Evolutionary conservation across 1,284 basidiomycete genomes (phyloP).

Genomic region (Anthracocystis setariae): DNA sequence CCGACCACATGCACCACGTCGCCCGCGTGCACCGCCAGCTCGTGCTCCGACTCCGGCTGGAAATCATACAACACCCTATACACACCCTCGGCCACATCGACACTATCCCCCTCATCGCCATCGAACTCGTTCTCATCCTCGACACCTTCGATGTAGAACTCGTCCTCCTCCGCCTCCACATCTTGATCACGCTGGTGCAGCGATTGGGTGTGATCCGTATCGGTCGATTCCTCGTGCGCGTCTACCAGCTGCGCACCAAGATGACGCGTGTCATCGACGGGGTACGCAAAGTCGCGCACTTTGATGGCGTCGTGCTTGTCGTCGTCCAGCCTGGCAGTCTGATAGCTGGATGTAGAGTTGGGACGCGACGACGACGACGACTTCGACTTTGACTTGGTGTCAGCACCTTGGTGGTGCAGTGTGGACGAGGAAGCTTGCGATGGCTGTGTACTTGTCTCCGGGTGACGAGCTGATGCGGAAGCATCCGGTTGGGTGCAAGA

Average conservation of each 20-base stretch:
- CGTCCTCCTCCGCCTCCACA: slow-evolving; percentile 20
- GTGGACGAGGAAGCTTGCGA: neutral
- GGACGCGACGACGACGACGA: too few species aligned
- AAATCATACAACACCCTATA: slow-evolving; percentile 57
- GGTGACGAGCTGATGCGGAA: neutral
- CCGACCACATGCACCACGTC: slow-evolving; percentile 50
- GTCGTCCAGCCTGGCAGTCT: slow-evolving; percentile 21
- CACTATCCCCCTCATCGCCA: slow-evolving; percentile 38
- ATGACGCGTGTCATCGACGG: slow-evolving; percentile 44
- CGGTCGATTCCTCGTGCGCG: neutral
- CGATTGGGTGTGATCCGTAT: slow-evolving; percentile 3
- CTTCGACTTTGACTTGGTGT: slow-evolving; percentile 19
- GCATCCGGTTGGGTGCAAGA: neutral
- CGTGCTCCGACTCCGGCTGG: slow-evolving; percentile 51
- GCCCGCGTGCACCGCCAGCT: slow-evolving; percentile 41
- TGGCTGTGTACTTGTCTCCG: neutral
- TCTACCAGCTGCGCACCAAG: slow-evolving; percentile 19
- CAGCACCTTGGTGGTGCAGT: neutral
- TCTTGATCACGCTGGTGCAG: slow-evolving; percentile 13
- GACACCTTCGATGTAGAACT: slow-evolving; percentile 37
- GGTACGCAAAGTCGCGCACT: slow-evolving; percentile 55
- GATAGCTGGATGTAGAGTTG: slow-evolving; percentile 27
- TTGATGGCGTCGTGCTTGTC: slow-evolving; percentile 9
- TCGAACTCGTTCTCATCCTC: slow-evolving; percentile 48
- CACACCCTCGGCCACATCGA: slow-evolving; percentile 36